A percentile compares a stretch with the other conserved stretches of the same genome.
Evolutionary conservation across 768 basidiomycete genomes (phyloP).

Genomic region (Trametes coccinea): DNA sequence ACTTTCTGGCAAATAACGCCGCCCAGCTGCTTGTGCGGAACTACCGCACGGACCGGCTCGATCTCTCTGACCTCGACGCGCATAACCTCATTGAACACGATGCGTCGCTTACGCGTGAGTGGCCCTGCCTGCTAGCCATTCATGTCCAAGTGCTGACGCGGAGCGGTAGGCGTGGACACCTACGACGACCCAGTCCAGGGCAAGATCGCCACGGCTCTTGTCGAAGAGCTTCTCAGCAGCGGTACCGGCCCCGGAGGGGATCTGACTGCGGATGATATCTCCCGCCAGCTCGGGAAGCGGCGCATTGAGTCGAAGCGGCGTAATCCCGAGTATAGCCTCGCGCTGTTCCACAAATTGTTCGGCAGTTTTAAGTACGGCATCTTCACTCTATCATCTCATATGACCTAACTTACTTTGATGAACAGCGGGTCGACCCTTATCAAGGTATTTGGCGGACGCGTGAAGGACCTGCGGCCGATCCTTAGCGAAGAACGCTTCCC

Average conservation of each 20-base stretch:
- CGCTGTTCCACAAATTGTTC: conserved; percentile 56
- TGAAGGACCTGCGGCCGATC: conserved; percentile 53
- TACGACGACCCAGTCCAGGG: conserved; percentile 53
- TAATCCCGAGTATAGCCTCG: conserved; percentile 60
- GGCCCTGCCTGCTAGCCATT: no score
- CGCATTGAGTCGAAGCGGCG: conserved; percentile 53
- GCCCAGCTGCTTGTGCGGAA: conserved; percentile 58
- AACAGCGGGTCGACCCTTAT: conserved; percentile 62
- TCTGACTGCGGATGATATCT: conserved; percentile 59
- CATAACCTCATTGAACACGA: conserved; percentile 82
- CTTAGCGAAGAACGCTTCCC: conserved; percentile 75
- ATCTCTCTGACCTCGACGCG: conserved; percentile 64
- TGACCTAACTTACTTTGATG: neutral
- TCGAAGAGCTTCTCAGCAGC: conserved; percentile 57
- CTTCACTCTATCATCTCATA: no score
- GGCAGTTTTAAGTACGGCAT: conserved; percentile 63
- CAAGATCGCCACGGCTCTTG: conserved; percentile 45
- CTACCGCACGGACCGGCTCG: conserved; percentile 59
- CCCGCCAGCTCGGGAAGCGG: conserved; percentile 57
- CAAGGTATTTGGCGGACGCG: conserved; percentile 65
- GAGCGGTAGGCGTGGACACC: conserved; percentile 39
- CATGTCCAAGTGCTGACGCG: no score
- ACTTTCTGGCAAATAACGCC: conserved; percentile 61
- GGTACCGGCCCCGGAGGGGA: conserved; percentile 54
- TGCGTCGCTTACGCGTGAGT: conserved; percentile 51